These are phyloP conservation scores for Ceratorhiza oryzae-sativae DNA, from an alignment of 1,284 basidiomycete genomes.

Conservation along the genomic window DNA sequence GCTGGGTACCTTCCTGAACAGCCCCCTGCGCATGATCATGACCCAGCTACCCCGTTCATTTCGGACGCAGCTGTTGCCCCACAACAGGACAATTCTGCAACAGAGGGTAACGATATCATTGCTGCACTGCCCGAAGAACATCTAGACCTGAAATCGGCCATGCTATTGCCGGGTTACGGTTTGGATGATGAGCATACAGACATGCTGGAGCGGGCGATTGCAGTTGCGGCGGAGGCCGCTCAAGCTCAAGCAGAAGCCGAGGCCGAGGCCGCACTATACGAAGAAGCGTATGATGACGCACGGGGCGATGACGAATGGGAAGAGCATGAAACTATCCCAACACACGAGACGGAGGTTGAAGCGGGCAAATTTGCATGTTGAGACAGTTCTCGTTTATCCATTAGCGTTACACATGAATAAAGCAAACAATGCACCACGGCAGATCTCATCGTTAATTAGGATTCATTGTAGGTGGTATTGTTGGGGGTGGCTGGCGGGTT, in stretches of 20 bases:
- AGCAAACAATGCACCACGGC: background rate
- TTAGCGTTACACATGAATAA: background rate
- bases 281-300: constrained; percentile 30
- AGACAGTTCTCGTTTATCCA: background rate
- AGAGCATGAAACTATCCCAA: background rate
- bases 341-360: background rate
- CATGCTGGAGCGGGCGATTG: constrained; percentile 42
- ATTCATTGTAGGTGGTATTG: constrained; percentile 1
- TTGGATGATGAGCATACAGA: constrained; percentile 41
- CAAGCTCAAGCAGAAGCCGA: constrained; percentile 42
- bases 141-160: background rate
- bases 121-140: background rate
- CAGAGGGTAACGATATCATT: background rate
- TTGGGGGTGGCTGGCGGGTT: constrained; percentile 11
- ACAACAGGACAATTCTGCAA: background rate
- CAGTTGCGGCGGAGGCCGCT: constrained; percentile 41
- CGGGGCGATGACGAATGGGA: constrained; percentile 25
- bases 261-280: constrained; percentile 41
- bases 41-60: background rate
- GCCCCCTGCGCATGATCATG: background rate
- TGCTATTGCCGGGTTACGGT: constrained; percentile 35
- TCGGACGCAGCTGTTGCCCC: background rate
- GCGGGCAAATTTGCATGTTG: constrained; percentile 12
- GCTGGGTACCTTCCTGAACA: background rate
- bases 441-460: background rate